Base-by-base conservation (phyloP, 805 yeast species). In the Metschnikowia cubensis region DNA sequence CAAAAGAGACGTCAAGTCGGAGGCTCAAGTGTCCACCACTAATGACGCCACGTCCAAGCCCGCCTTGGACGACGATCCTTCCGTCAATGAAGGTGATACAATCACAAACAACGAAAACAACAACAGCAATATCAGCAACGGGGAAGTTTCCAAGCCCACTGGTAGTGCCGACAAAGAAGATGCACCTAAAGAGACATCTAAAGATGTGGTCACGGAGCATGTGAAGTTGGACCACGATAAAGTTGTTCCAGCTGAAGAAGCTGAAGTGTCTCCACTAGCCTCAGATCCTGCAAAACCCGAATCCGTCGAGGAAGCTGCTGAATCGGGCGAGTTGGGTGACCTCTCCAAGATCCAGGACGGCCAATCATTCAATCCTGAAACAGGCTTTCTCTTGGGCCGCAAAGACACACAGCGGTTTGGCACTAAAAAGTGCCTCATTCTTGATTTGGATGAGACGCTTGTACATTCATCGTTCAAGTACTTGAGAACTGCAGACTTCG, bases 401-500 rank as follows among this genome's bases (percentile, higher is more conserved):
- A 77, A 81, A 41, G 69, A 65, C 45, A 68, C 73, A 21, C 60
- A 67, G 7, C 65, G 69, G 43, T 76, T 86, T 49, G 71, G 76
- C 45, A 79, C 80, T 49, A 84, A 87, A 51, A 94, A 94, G 68
- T 91, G 97, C 67, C 77, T 94, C 33, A 87, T 94, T 13, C 75
- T 94, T 48, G 99, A 94, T 69, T 73, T 94, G 55, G 99, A 94
- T 68, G 99, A 94, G 69, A 94, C 99, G 2, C 78, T 94, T 51
- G 99, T 94, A 32, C 99, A 94, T 67, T 88, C 96, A 1, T 85
- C 96, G 6, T 94, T 94, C 75, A 91, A 92, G 67, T 89, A 85
- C 66, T 78, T 94, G 50, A 82, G 95, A 52, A 86, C 90, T 41
- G 96, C 97, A 1, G 99, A 94, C 70, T 94, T 94, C 70, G 95